A percentile compares a stretch with the other conserved stretches of the same genome.
These are phyloP conservation scores for Arthrinium phaeospermum DNA, from an alignment of 2,329 filamentous ascomycete species.

Conservation along the genomic window DNA sequence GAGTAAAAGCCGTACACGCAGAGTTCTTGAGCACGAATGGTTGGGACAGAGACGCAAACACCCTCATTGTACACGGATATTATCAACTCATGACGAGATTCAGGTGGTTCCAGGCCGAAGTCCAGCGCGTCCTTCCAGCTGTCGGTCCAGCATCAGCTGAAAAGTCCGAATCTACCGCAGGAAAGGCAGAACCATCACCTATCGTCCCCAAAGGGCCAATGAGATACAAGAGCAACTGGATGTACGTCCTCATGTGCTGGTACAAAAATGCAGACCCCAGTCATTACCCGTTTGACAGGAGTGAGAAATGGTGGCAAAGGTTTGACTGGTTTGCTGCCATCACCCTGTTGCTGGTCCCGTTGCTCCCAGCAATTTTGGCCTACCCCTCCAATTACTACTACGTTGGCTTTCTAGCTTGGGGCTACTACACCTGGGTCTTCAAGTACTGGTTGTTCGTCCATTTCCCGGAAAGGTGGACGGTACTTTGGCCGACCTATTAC, in stretches of 20 bases:
- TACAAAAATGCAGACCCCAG: neutral
- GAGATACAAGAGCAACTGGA: neutral
- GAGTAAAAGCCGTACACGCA: neutral
- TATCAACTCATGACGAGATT: neutral
- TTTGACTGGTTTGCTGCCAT: conserved; percentile 1
- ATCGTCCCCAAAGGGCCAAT: neutral
- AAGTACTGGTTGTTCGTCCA: neutral
- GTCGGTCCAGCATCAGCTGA: neutral
- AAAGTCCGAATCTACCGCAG: neutral
- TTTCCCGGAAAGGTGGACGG: neutral
- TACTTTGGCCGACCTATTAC: neutral
- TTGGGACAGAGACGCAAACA: neutral
- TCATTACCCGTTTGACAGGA: neutral
- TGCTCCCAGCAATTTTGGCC: neutral
- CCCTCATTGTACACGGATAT: neutral
- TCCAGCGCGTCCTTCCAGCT: neutral
- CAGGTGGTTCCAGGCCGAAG: neutral
- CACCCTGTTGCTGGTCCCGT: neutral
- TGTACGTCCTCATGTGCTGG: neutral
- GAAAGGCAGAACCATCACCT: neutral
- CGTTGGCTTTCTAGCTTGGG: neutral
- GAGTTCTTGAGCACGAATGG: neutral
- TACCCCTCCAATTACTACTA: neutral
- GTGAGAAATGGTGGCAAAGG: neutral
- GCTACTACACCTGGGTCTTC: neutral